These are phyloP conservation scores for Naganishia vaughanmartiniae DNA, from an alignment of 768 basidiomycete genomes.

Conservation along the genomic window DNA sequence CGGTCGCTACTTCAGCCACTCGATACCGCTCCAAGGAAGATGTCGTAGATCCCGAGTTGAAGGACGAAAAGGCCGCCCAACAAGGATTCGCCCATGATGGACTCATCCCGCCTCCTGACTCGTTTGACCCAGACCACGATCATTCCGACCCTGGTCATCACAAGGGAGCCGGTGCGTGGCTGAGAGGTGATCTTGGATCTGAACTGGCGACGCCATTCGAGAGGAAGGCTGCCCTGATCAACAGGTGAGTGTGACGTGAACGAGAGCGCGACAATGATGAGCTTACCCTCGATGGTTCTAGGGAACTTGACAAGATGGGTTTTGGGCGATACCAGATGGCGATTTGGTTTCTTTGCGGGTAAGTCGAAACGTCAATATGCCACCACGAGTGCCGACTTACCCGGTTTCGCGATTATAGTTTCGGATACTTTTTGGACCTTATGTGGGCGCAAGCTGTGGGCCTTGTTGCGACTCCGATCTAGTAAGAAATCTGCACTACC, in stretches of 20 bases:
- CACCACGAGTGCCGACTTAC: background rate
- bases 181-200: conserved; percentile 11
- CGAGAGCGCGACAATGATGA: background rate
- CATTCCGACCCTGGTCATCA: background rate
- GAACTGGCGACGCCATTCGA: conserved; percentile 42
- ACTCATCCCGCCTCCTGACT: conserved; percentile 7
- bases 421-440: conserved; percentile 52
- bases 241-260: conserved; percentile 38
- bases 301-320: conserved; percentile 48
- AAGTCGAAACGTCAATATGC: background rate
- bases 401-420: conserved; percentile 12
- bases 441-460: conserved; percentile 50
- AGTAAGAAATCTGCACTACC: conserved; percentile 37
- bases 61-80: conserved; percentile 13
- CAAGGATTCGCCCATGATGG: conserved; percentile 17
- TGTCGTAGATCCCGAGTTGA: background rate
- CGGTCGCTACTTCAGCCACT: background rate
- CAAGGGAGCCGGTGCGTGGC: conserved; percentile 10
- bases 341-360: conserved; percentile 51
- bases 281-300: conserved; percentile 17
- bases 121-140: background rate
- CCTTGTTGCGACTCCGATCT: conserved; percentile 43
- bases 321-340: conserved; percentile 49
- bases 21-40: conserved; percentile 8
- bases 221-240: conserved; percentile 50